Base-by-base conservation (phyloP, 2,329 filamentous ascomycete species). In the Bipolaris sorokiniana region DNA sequence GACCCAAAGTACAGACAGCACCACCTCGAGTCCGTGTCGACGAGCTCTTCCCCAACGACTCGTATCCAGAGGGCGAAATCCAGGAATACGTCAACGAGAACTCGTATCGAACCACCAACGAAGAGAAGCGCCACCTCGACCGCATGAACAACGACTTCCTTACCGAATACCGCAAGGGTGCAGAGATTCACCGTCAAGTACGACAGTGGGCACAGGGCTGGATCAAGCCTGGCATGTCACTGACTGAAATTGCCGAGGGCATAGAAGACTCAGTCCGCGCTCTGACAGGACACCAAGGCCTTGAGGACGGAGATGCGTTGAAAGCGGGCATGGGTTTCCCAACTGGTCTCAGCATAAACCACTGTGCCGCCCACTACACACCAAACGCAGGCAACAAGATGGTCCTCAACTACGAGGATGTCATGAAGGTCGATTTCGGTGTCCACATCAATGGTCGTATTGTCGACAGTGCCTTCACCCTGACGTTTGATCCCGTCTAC, bases 121-220 rank as follows among this genome's bases (percentile, higher is more conserved):
- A 94, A 77, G 92, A 96, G 81, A 92, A 93, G 80, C 86, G 91
- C 51, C 87, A 94, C 70, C 82, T 93, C 51, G 90, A 93, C 76
- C 90, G 90, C 70, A 86, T 92, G 80, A 89, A 92, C 76, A 87
- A 86, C 66, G 89, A 93, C 62, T 93, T 91, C 79, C 78, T 96
- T 50, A 82, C 84, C 59, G 91, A 96, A 70, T 96, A 93, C 76
- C 88, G 92, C 60, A 86, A 93, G 69, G 91, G 87, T 45, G 90
- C 91, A n/a, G 91, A 96, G 78, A 86, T 91, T n/a, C 92, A 96
- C 76, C 87, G 92, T 54, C 90, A 96, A 74, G 91, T 95, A 55
- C 88, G 92, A 48, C 88, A 92, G 76, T 93, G 90, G 84, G 91
- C 90, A 3, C 88, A 91, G 77, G 88, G 88, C 74, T 88, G 83